Conservation (phyloP, 2,329 filamentous ascomycete genomes). For the Fusarium sororula region DNA sequence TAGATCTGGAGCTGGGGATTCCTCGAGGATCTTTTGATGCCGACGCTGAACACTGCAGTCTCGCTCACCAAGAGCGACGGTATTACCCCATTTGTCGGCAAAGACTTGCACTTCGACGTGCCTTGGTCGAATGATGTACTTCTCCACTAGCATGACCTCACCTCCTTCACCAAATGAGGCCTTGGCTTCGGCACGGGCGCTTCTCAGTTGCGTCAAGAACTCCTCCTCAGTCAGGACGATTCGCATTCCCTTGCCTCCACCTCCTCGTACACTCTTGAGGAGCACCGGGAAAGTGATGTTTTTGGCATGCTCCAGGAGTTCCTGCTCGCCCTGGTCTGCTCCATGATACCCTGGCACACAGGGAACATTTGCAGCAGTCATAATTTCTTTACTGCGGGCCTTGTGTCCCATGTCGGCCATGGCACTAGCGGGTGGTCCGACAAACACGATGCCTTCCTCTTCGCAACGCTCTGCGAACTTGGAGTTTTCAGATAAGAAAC, state of each 20-base stretch:
- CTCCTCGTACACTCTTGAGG: constrained; percentile 82
- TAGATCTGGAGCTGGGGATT: constrained; percentile 80
- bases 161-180: constrained; percentile 83
- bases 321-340: constrained; percentile 74
- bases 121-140: constrained; percentile 79
- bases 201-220: constrained; percentile 74
- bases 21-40: constrained; percentile 92
- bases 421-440: constrained; percentile 85
- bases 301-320: constrained; percentile 73
- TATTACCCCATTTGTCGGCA: constrained; percentile 81
- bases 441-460: constrained; percentile 91
- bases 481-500: constrained; percentile 94
- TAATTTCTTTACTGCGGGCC: constrained; percentile 93
- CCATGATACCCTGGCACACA: constrained; percentile 98
- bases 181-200: constrained; percentile 77
- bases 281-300: constrained; percentile 76
- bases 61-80: constrained; percentile 84
- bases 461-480: constrained; percentile 88
- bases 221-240: constrained; percentile 75
- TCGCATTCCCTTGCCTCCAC: constrained; percentile 86
- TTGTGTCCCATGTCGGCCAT: constrained; percentile 94
- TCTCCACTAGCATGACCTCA: constrained; percentile 85
- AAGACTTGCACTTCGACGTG: constrained; percentile 94
- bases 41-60: constrained; percentile 89
- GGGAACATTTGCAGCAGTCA: constrained; percentile 92